A percentile compares a stretch with the other conserved stretches of the same genome.
Conservation (phyloP, 768 basidiomycete species). For the Mycena haematopus region DNA sequence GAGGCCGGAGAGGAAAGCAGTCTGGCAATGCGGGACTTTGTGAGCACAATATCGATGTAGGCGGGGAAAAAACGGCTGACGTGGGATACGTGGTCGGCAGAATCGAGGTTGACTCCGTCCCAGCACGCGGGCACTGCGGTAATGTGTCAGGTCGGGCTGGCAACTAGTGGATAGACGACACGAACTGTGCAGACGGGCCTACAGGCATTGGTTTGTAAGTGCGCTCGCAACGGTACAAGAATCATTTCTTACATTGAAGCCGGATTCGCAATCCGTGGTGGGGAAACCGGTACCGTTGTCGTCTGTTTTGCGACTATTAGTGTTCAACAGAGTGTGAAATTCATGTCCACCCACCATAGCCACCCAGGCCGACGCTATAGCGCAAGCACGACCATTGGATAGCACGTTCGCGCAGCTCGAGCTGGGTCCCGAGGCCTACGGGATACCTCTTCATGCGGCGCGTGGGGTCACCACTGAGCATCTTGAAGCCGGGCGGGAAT, state of each 20-base stretch:
- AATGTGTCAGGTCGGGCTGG: not conserved
- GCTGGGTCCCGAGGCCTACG: constrained; percentile 46
- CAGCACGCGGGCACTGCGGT: constrained; percentile 40
- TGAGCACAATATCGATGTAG: not conserved
- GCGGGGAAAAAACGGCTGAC: not conserved
- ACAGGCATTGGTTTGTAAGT: too few species aligned
- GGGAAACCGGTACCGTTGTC: constrained; percentile 45
- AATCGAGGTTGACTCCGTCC: constrained; percentile 48
- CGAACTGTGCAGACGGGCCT: constrained; percentile 40
- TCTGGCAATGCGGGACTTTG: not conserved
- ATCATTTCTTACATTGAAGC: constrained; percentile 36
- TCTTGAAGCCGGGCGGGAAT: constrained; percentile 50
- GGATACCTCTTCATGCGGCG: constrained; percentile 78
- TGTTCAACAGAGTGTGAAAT: not conserved
- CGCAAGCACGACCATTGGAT: constrained; percentile 48
- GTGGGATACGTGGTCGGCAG: constrained; percentile 45
- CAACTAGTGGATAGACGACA: not conserved
- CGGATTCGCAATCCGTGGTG: constrained; percentile 48
- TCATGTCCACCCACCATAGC: not conserved
- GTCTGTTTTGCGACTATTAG: not conserved
- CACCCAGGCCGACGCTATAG: constrained; percentile 38
- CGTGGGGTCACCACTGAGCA: constrained; percentile 58
- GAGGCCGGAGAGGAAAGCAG: not conserved
- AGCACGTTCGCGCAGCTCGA: constrained; percentile 47
- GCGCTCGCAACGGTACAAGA: not conserved